These are phyloP conservation scores for Penstemon eatonii DNA, from an alignment of 257 asterid species.

Conservation along the genomic window DNA sequence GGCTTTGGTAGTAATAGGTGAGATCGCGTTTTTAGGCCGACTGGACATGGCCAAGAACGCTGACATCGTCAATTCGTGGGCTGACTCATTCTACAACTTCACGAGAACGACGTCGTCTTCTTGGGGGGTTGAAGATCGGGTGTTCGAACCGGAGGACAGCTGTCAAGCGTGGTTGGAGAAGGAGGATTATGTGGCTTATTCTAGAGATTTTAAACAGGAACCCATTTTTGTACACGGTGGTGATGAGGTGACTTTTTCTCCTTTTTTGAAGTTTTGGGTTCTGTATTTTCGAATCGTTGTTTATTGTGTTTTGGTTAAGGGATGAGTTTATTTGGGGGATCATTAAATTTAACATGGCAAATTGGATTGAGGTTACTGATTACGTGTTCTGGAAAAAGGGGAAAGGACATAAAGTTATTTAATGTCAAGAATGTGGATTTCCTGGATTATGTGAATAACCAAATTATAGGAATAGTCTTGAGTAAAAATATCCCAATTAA, in stretches of 20 bases:
- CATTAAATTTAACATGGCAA: constrained; percentile 23
- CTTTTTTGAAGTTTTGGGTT: background rate
- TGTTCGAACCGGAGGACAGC: constrained; percentile 29
- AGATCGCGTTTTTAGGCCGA: constrained; percentile 76
- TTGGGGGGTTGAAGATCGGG: constrained; percentile 31
- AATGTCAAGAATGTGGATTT: constrained; percentile 16
- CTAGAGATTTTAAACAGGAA: constrained; percentile 66
- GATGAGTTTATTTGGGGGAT: background rate
- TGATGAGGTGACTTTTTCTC: constrained; percentile 48
- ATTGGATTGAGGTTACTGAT: constrained; percentile 12
- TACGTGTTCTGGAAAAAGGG: constrained; percentile 7
- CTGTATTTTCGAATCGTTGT: background rate
- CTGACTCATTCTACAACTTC: constrained; percentile 81
- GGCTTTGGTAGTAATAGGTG: constrained; percentile 70
- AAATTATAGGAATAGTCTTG: background rate
- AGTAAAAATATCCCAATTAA: no score
- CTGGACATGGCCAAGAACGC: constrained; percentile 78
- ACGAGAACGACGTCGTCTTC: constrained; percentile 36
- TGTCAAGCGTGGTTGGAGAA: constrained; percentile 86
- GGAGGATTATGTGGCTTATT: constrained; percentile 61
- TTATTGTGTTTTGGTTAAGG: constrained; percentile 18
- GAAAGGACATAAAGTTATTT: constrained; percentile 12
- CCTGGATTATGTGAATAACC: background rate
- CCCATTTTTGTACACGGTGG: constrained; percentile 67
- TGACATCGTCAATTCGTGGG: constrained; percentile 84